Percentiles rank a stretch among this genome's conserved stretches.
These are phyloP conservation scores for Xylaria sp. DNA, from an alignment of 2,329 filamentous ascomycete species.

Conservation along the genomic window DNA sequence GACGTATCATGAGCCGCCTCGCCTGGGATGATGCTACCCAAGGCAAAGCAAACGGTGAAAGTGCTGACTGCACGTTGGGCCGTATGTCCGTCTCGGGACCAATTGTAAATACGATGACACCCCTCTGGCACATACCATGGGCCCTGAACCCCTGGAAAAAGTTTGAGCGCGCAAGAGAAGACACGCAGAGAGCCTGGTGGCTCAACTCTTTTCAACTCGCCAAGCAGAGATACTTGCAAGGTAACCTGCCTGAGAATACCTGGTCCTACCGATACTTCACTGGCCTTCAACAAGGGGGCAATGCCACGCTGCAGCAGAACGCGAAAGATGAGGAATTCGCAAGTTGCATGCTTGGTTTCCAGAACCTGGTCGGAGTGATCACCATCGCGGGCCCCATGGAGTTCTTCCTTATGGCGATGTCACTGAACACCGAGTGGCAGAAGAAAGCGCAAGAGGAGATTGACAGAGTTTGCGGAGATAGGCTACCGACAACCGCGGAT, in stretches of 20 bases:
- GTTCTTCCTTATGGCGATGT: constrained; percentile 60
- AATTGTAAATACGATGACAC: constrained; percentile 56
- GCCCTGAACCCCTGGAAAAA: constrained; percentile 55
- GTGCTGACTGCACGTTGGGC: constrained; percentile 53
- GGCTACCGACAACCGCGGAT: constrained; percentile 58
- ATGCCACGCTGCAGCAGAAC: constrained; percentile 47
- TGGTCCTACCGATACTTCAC: constrained; percentile 57
- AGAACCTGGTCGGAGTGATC: constrained; percentile 57
- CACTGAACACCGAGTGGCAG: constrained; percentile 59
- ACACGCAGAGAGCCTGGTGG: constrained; percentile 54
- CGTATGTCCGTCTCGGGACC: constrained; percentile 60
- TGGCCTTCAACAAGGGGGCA: constrained; percentile 49
- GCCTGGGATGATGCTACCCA: constrained; percentile 57
- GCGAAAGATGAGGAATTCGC: constrained; percentile 53
- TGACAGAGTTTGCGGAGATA: constrained; percentile 59
- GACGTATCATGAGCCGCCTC: constrained; percentile 56
- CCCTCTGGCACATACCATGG: constrained; percentile 52
- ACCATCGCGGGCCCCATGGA: constrained; percentile 56
- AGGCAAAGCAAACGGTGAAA: constrained; percentile 52
- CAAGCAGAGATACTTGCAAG: constrained; percentile 48
- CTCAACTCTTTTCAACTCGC: constrained; percentile 48
- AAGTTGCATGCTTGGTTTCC: constrained; percentile 58
- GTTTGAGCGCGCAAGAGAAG: constrained; percentile 52
- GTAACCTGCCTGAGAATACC: constrained; percentile 51
- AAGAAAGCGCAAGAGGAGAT: constrained; percentile 61